A percentile compares a stretch with the other conserved stretches of the same genome.
Conservation (phyloP, 164 flowering plant genomes). For the Hamamelis virginiana region DNA sequence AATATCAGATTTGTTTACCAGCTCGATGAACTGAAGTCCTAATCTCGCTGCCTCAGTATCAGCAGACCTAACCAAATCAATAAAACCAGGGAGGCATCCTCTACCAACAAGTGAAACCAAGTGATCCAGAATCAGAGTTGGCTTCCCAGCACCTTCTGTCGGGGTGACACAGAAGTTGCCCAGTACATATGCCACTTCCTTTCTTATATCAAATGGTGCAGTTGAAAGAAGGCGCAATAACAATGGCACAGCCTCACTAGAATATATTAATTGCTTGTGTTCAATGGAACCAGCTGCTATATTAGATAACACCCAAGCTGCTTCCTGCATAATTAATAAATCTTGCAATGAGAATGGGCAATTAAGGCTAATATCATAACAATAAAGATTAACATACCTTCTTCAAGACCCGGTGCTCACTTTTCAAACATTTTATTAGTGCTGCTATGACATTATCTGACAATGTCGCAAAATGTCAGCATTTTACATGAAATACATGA, state of each 20-base stretch:
- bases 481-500: background rate
- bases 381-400: constrained; percentile 48
- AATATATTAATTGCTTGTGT: constrained; percentile 70
- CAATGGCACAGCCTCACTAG: constrained; percentile 63
- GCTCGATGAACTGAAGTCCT: constrained; percentile 92
- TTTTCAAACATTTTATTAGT: constrained; percentile 70
- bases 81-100: constrained; percentile 87
- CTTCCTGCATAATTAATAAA: constrained; percentile 57
- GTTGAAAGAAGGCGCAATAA: constrained; percentile 66
- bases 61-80: constrained; percentile 83
- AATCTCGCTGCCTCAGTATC: constrained; percentile 88
- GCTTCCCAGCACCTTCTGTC: constrained; percentile 51
- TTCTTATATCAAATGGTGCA: constrained; percentile 88
- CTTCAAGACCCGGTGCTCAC: constrained; percentile 91
- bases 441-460: constrained; percentile 62
- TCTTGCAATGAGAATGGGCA: constrained; percentile 3
- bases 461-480: constrained; percentile 9
- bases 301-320: constrained; percentile 96
- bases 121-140: constrained; percentile 72
- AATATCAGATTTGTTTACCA: constrained; percentile 49
- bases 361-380: background rate
- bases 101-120: constrained; percentile 67
- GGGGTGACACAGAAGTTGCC: constrained; percentile 95
- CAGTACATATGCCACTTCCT: constrained; percentile 87
- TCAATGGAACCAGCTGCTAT: constrained; percentile 89